Conservation (phyloP, 345 rosid genomes). For the Lenwebbia sp. region DNA sequence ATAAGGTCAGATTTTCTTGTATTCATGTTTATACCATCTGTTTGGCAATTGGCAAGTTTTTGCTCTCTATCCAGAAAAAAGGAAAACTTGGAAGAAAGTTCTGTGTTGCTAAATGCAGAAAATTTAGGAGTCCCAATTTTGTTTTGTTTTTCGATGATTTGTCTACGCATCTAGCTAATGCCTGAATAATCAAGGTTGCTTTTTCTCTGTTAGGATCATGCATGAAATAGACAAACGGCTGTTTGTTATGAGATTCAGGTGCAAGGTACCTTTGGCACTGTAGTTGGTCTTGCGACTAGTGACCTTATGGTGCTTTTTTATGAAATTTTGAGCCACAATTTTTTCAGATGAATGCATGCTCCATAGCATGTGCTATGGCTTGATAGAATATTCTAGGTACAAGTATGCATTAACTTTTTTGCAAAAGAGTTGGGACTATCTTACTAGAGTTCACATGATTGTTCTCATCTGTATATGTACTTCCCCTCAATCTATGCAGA, state of each 20-base stretch:
- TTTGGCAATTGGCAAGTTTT: not conserved
- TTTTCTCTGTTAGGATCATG: not conserved
- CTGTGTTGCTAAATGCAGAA: not conserved
- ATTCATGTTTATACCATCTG: not conserved
- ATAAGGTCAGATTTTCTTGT: conserved; percentile 27
- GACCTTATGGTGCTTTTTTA: not conserved
- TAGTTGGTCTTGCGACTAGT: not conserved
- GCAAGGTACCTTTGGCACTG: not conserved
- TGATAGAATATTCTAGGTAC: not conserved
- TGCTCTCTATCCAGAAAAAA: not conserved
- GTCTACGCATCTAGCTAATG: not conserved
- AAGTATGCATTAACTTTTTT: not conserved
- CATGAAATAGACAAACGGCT: not conserved
- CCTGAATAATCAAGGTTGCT: not conserved
- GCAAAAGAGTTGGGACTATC: not conserved
- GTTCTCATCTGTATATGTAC: not conserved
- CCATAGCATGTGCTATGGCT: not conserved
- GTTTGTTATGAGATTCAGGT: not conserved
- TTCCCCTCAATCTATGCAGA: conserved; percentile 14
- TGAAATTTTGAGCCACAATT: not conserved
- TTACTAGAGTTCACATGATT: not conserved
- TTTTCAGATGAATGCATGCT: not conserved
- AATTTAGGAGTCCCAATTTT: not conserved
- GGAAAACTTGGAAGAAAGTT: not conserved
- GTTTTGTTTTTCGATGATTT: not conserved